Base-by-base conservation (phyloP, 192 early-diverging fungal species). In the Jimgerdemannia lactiflua region DNA sequence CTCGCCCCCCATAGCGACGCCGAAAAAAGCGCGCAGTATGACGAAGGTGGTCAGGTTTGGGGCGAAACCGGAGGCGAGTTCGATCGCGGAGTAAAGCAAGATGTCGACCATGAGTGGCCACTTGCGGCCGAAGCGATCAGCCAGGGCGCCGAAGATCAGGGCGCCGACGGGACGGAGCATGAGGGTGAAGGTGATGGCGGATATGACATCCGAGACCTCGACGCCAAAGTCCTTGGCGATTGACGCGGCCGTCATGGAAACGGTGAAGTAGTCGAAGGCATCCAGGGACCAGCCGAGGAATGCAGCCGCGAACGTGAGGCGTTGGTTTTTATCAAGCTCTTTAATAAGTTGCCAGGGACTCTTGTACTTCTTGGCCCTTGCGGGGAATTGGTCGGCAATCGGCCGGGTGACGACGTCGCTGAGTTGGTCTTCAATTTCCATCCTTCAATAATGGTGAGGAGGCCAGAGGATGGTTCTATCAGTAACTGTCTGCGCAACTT, bases 131-230 rank as follows among this genome's bases (percentile, higher is more conserved):
- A 81, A 93, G 18, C 83, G 75, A 77, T 94, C 93, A 0, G 90
- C 89, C 17, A 89, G 72, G 4, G 88, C 74, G 70, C 93, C 93
- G 84, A 94, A 94, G 67, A 91, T 76, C 29, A 92, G 75, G 3
- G 92, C 93, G 9, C 93, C 93, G 64, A 94, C 72, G 19, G 93
- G 89, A 6, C 93, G 86, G 4, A 93, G 79, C 82, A 92, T 88
- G 14, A 72, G 43, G 43, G 71, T 72, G 44, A 72, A 59, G 43
- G 71, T 72, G 49, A 72, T 72, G 49, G 71, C 43, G 29, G 39
- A 14, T 10, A 4, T 72, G 44, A 72, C 54, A 11, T 72, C 42
- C 40, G 42, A 59, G 39, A 63, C 49, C 17, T 17, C 20, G 54
- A 72, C 71, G 7, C 59, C 17, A 39, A 72, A 72, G 4, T 54